These are phyloP conservation scores for Wickerhamiella kazuoi DNA, from an alignment of 805 yeast species.

Conservation along the genomic window DNA sequence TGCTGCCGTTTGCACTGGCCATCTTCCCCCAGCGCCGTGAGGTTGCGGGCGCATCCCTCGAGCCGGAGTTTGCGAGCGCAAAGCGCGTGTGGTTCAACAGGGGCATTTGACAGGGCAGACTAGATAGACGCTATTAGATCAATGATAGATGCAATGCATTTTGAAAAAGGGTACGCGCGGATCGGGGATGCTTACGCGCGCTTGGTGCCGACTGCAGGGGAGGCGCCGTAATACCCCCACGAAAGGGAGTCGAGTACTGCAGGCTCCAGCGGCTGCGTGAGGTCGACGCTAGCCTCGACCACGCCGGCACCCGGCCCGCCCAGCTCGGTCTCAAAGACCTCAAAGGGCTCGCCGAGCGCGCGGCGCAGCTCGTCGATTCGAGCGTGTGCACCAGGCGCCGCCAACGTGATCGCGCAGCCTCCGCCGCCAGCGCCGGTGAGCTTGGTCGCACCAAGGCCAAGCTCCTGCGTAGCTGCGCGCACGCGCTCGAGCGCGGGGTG, in stretches of 20 bases:
- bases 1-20: conserved; percentile 86
- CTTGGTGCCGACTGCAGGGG: too few species aligned
- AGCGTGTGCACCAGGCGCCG: conserved; percentile 27
- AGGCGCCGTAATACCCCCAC: too few species aligned
- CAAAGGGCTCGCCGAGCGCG: conserved; percentile 37
- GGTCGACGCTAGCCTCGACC: neutral
- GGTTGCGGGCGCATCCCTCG: conserved; percentile 42
- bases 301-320: conserved; percentile 83
- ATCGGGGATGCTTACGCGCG: too few species aligned
- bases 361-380: conserved; percentile 20
- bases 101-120: conserved; percentile 43
- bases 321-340: conserved; percentile 57
- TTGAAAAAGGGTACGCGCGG: too few species aligned
- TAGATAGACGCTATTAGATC: too few species aligned
- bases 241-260: neutral
- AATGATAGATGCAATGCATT: too few species aligned
- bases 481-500: conserved; percentile 80
- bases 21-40: conserved; percentile 81
- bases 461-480: conserved; percentile 43
- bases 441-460: conserved; percentile 68
- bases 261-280: neutral
- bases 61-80: conserved; percentile 36
- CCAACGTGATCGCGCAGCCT: conserved; percentile 86
- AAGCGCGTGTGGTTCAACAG: conserved; percentile 73
- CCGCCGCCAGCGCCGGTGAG: conserved; percentile 99